These are phyloP conservation scores for Seiridium unicorne DNA, from an alignment of 2,329 filamentous ascomycete genomes.

Conservation along the genomic window DNA sequence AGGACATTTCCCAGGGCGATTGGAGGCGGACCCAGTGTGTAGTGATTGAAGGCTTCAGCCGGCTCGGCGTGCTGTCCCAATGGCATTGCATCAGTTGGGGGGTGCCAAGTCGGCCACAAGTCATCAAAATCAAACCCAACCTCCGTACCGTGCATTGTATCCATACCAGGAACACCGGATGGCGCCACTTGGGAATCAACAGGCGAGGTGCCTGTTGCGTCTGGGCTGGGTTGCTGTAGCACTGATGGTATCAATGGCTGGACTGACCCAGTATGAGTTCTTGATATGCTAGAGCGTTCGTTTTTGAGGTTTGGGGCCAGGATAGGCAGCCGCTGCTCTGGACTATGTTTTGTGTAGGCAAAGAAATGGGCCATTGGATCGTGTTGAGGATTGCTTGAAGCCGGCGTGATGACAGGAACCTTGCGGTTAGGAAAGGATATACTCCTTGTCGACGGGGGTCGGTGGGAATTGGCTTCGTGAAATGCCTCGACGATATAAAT, in stretches of 20 bases:
- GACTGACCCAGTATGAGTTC: slow-evolving; percentile 13
- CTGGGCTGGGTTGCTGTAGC: slow-evolving; percentile 29
- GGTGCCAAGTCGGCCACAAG: slow-evolving; percentile 28
- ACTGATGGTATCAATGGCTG: slow-evolving; percentile 19
- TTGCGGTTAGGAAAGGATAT: slow-evolving; percentile 23
- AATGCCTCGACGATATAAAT: slow-evolving; percentile 50
- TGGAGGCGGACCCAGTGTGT: slow-evolving; percentile 14
- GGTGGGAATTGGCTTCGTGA: slow-evolving; percentile 34
- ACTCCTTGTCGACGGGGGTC: slow-evolving; percentile 20
- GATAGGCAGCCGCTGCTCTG: slow-evolving; percentile 10
- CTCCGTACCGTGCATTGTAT: slow-evolving; percentile 25
- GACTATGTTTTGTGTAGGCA: slow-evolving; percentile 11
- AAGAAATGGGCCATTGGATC: slow-evolving; percentile 30
- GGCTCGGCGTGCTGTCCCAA: slow-evolving; percentile 11
- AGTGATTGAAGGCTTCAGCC: slow-evolving; percentile 14
- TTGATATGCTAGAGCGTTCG: slow-evolving; percentile 9
- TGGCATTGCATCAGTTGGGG: background rate
- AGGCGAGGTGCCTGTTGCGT: slow-evolving; percentile 21
- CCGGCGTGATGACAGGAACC: slow-evolving; percentile 23
- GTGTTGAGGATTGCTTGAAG: slow-evolving; percentile 20
- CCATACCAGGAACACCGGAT: slow-evolving; percentile 19
- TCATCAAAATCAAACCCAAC: slow-evolving; percentile 35
- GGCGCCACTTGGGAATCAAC: slow-evolving; percentile 18
- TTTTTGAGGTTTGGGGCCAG: slow-evolving; percentile 15
- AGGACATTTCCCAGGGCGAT: slow-evolving; percentile 13